Evolutionary conservation across 441 rosid genomes (phyloP).

Genomic region (Bruguiera hainesii): DNA sequence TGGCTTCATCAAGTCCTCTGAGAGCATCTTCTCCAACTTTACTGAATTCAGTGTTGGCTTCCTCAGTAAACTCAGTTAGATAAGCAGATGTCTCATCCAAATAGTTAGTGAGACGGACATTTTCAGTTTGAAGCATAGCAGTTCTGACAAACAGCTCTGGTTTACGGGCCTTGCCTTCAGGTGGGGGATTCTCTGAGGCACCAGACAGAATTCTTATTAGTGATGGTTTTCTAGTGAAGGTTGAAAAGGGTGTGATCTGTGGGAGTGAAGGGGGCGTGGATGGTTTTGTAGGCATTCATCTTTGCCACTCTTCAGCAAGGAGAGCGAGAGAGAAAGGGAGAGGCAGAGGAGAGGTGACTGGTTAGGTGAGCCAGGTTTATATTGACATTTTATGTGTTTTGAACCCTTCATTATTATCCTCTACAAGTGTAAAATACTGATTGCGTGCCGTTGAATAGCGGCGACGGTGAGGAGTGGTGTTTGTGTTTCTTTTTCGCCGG

Average conservation of each 20-base stretch:
- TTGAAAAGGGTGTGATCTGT: slow-evolving; percentile 35
- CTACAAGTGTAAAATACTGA: too few species aligned
- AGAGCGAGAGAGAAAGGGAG: background rate
- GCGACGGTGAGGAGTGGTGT: too few species aligned
- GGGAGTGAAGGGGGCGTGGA: slow-evolving; percentile 34
- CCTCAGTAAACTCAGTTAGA: slow-evolving; percentile 77
- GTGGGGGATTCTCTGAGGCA: slow-evolving; percentile 25
- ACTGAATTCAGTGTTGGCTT: slow-evolving; percentile 70
- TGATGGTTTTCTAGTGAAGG: slow-evolving; percentile 27
- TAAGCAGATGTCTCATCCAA: slow-evolving; percentile 68
- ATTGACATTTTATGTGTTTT: slow-evolving; percentile 8
- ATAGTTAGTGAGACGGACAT: slow-evolving; percentile 78
- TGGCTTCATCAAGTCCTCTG: slow-evolving; percentile 77
- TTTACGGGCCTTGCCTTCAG: slow-evolving; percentile 58
- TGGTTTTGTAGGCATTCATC: slow-evolving; percentile 59
- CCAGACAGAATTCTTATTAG: slow-evolving; percentile 26
- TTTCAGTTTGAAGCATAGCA: slow-evolving; percentile 76
- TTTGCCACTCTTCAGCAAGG: slow-evolving; percentile 5
- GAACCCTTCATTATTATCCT: slow-evolving; percentile 29
- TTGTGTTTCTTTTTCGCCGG: too few species aligned
- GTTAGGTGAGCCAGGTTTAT: background rate
- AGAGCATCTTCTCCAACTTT: slow-evolving; percentile 88
- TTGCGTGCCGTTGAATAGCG: too few species aligned
- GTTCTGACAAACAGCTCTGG: slow-evolving; percentile 85
- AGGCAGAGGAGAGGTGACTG: background rate